phyloP scores from a whole-genome alignment of 768 basidiomycete species.

The Crepidotus variabilis region DNA sequence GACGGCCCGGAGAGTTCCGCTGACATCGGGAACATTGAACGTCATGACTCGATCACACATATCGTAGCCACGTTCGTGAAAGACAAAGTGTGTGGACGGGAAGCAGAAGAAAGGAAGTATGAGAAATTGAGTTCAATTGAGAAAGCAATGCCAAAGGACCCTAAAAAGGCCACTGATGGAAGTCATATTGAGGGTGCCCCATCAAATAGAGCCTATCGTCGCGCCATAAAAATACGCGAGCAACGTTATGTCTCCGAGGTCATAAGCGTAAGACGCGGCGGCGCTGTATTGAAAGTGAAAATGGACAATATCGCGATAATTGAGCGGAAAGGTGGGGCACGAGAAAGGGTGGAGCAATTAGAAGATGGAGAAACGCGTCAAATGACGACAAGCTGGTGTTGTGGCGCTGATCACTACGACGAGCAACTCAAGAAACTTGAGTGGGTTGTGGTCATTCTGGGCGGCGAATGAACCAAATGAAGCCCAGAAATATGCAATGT shows the following conservation, averaged over 20 bases:
- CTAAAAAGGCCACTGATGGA: background rate
- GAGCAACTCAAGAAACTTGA: background rate
- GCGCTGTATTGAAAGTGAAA: background rate
- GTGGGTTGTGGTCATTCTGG: background rate
- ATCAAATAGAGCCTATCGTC: background rate
- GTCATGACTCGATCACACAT: background rate
- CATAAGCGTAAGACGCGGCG: background rate
- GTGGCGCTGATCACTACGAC: background rate
- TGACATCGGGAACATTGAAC: background rate
- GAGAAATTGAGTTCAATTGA: conserved; percentile 5
- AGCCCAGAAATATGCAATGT: background rate
- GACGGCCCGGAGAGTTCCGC: background rate
- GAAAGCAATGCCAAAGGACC: background rate
- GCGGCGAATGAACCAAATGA: background rate
- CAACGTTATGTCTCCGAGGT: background rate
- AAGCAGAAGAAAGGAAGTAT: conserved; percentile 4
- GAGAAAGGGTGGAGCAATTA: background rate
- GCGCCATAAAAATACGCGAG: background rate
- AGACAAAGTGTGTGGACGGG: background rate
- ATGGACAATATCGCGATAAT: background rate
- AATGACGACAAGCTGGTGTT: background rate
- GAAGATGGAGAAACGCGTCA: background rate
- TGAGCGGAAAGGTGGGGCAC: background rate
- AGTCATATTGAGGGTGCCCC: background rate
- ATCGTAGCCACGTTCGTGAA: background rate